Percentiles rank a stretch among this genome's conserved stretches.
These are phyloP conservation scores for Irpex sp. DNA, from an alignment of 1,284 basidiomycete genomes.

Conservation along the genomic window DNA sequence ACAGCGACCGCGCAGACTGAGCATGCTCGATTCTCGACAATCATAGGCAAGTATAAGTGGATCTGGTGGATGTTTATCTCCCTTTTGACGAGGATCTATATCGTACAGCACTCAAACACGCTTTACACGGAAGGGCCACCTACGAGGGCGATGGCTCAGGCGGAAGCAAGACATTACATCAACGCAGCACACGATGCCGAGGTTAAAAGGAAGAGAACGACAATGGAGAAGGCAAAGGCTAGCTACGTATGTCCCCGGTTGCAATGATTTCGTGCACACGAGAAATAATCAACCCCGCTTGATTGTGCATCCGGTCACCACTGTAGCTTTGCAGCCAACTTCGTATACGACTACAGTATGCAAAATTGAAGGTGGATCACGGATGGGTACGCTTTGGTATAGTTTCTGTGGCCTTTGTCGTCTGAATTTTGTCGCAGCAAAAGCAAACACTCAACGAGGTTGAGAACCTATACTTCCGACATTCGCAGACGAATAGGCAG, in stretches of 20 bases:
- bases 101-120: neutral
- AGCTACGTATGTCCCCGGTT: slow-evolving; percentile 49
- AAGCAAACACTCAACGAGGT: slow-evolving; percentile 73
- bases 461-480: slow-evolving; percentile 75
- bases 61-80: neutral
- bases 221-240: slow-evolving; percentile 57
- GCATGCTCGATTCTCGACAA: neutral
- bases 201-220: slow-evolving; percentile 43
- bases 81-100: neutral
- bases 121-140: neutral
- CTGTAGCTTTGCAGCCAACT: slow-evolving; percentile 67
- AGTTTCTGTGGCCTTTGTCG: no score
- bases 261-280: neutral
- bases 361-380: slow-evolving; percentile 73
- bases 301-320: neutral
- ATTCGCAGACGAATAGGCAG: slow-evolving; percentile 38
- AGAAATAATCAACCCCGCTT: neutral
- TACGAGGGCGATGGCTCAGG: neutral
- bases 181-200: slow-evolving; percentile 23
- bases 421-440: slow-evolving; percentile 41
- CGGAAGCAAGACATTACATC: slow-evolving; percentile 4
- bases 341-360: slow-evolving; percentile 74
- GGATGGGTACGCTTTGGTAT: slow-evolving; percentile 58
- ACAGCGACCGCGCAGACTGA: neutral
- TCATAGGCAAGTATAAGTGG: neutral